These are phyloP conservation scores for Tremellales sp. DNA, from an alignment of 1,284 basidiomycete species.

Conservation along the genomic window DNA sequence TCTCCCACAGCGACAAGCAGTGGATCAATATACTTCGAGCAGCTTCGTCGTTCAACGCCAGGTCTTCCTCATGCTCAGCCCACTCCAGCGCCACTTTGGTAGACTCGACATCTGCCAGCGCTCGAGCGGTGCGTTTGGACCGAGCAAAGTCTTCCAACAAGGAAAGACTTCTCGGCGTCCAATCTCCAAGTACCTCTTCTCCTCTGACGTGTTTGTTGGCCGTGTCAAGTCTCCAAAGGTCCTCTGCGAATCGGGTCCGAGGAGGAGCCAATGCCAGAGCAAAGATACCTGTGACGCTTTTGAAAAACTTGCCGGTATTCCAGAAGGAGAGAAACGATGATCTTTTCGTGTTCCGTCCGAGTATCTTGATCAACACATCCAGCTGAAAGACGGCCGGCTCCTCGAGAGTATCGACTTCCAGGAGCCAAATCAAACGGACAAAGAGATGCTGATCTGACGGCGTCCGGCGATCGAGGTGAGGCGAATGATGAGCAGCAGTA, in stretches of 20 bases:
- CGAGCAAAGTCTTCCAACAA: conserved; percentile 79
- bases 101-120: conserved; percentile 83
- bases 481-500: conserved; percentile 82
- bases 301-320: conserved; percentile 65
- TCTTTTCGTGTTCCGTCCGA: conserved; percentile 73
- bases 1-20: conserved; percentile 73
- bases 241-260: conserved; percentile 76
- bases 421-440: conserved; percentile 68
- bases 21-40: conserved; percentile 60
- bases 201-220: conserved; percentile 88
- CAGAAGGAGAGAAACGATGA: conserved; percentile 69
- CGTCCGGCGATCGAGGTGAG: conserved; percentile 80
- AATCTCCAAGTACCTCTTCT: conserved; percentile 72
- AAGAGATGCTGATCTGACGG: conserved; percentile 71
- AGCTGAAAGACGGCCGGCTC: conserved; percentile 80
- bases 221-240: conserved; percentile 92
- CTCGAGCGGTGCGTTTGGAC: conserved; percentile 64
- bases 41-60: conserved; percentile 57
- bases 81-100: conserved; percentile 67
- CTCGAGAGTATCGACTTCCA: conserved; percentile 76
- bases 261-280: conserved; percentile 75
- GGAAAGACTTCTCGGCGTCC: conserved; percentile 82
- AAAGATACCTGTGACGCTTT: conserved; percentile 61
- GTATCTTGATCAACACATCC: conserved; percentile 83
- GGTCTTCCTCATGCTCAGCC: conserved; percentile 2